Conservation (phyloP, 2,329 filamentous ascomycete species). For the Sarocladium kiliense region DNA sequence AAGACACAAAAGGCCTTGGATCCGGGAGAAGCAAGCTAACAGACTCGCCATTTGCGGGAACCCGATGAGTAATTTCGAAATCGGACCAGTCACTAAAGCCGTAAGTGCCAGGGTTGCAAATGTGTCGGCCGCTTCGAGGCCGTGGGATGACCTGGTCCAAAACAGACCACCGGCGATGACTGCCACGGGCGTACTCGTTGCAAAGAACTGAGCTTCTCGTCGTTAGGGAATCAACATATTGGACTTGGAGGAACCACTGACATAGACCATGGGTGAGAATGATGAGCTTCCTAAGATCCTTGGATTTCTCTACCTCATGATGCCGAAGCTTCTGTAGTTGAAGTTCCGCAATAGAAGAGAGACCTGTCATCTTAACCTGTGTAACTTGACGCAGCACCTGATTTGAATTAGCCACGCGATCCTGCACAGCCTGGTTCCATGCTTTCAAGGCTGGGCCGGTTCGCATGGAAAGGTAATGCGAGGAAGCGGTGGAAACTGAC, state of each 20-base stretch:
- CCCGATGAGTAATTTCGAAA: slow-evolving; percentile 25
- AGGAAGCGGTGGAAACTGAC: slow-evolving; percentile 16
- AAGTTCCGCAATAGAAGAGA: slow-evolving; percentile 23
- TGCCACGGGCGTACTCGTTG: slow-evolving; percentile 23
- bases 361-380: not conserved
- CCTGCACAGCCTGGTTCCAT: not conserved
- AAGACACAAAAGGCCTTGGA: slow-evolving; percentile 26
- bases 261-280: slow-evolving; percentile 25
- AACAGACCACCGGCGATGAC: slow-evolving; percentile 23
- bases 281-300: slow-evolving; percentile 28
- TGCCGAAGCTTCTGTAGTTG: slow-evolving; percentile 29
- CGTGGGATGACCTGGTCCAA: slow-evolving; percentile 22
- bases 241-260: too few species aligned
- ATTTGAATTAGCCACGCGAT: not conserved
- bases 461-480: slow-evolving; percentile 17
- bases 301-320: slow-evolving; percentile 32
- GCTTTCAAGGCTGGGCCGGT: slow-evolving; percentile 27
- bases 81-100: slow-evolving; percentile 25
- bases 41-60: slow-evolving; percentile 27
- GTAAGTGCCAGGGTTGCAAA: slow-evolving; percentile 32
- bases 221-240: slow-evolving; percentile 9
- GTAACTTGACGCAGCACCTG: not conserved
- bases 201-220: slow-evolving; percentile 18
- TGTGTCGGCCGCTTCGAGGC: slow-evolving; percentile 25
- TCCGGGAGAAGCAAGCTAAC: slow-evolving; percentile 25